phyloP scores from a whole-genome alignment of 2,329 filamentous ascomycete genomes.

The Camptophora hylomeconis region DNA sequence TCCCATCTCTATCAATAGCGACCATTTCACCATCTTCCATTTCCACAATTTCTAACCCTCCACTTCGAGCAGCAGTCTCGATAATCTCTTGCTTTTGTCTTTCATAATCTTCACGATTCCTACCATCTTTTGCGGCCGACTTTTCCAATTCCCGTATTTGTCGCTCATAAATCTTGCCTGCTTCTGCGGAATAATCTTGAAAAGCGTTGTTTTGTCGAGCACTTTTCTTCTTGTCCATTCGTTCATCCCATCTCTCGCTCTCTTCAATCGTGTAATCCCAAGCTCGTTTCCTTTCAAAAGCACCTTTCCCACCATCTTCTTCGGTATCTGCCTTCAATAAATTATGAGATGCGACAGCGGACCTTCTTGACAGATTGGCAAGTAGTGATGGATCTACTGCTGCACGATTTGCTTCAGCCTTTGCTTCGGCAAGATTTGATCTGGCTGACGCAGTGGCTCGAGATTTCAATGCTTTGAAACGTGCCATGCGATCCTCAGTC shows the following conservation, averaged over 20 bases:
- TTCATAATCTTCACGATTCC: slow-evolving; percentile 67
- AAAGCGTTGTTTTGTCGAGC: slow-evolving; percentile 80
- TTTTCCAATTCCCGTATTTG: slow-evolving; percentile 67
- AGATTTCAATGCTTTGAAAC: slow-evolving; percentile 17
- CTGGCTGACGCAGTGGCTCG: slow-evolving; percentile 38
- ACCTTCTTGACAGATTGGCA: slow-evolving; percentile 66
- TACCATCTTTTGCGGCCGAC: slow-evolving; percentile 20
- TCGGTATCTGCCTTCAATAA: slow-evolving; percentile 84
- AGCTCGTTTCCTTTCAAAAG: slow-evolving; percentile 87
- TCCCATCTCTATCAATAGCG: slow-evolving; percentile 80
- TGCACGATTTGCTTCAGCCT: slow-evolving; percentile 67
- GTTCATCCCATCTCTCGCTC: slow-evolving; percentile 83
- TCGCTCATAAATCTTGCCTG: slow-evolving; percentile 84
- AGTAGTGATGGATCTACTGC: slow-evolving; percentile 66
- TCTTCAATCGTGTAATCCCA: slow-evolving; percentile 99
- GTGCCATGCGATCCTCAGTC: slow-evolving; percentile 11
- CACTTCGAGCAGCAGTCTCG: slow-evolving; percentile 70
- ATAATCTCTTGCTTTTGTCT: slow-evolving; percentile 55
- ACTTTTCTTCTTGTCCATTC: slow-evolving; percentile 70
- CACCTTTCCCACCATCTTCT: slow-evolving; percentile 50
- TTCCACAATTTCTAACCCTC: slow-evolving; percentile 85
- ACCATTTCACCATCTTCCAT: slow-evolving; percentile 91
- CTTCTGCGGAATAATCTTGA: slow-evolving; percentile 75
- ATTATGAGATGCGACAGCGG: slow-evolving; percentile 81
- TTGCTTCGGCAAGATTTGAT: slow-evolving; percentile 72